phyloP scores from a whole-genome alignment of 1,284 basidiomycete species.

The Apiotrichum gracile region DNA sequence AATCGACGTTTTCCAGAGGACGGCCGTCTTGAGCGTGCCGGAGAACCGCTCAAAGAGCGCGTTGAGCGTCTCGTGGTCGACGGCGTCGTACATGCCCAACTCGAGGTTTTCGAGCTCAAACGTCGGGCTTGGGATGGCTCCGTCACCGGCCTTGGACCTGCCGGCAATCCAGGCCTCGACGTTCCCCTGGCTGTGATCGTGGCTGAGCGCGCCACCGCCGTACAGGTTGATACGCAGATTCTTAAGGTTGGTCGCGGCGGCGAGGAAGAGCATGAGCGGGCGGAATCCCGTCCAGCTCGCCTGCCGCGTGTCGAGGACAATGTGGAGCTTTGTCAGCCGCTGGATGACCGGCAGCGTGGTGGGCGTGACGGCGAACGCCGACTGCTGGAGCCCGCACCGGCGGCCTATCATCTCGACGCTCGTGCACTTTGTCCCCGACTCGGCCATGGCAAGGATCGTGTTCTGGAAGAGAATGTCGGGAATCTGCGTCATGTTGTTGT shows the following conservation, averaged over 20 bases:
- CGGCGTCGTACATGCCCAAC: neutral
- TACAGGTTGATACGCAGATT: neutral
- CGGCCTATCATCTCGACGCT: constrained; percentile 5
- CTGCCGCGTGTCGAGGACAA: neutral
- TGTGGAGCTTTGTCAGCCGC: constrained; percentile 5
- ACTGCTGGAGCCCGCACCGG: neutral
- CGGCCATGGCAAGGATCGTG: neutral
- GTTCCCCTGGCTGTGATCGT: too few species aligned
- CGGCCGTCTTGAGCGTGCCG: neutral
- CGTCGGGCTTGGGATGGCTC: neutral
- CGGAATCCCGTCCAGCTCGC: neutral
- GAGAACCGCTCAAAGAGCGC: neutral
- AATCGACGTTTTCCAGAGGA: neutral
- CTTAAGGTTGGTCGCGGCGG: constrained; percentile 1
- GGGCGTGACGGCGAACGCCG: neutral
- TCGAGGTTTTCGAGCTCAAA: neutral
- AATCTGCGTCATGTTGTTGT: neutral
- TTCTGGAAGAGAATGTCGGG: neutral
- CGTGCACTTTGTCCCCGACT: neutral
- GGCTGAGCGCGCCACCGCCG: too few species aligned
- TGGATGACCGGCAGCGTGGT: neutral
- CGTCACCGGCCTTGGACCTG: neutral
- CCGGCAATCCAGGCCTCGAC: too few species aligned
- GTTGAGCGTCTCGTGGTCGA: neutral
- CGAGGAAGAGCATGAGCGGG: neutral